Conservation (phyloP, 2,329 filamentous ascomycete genomes). For the Pezicula rhizophila region DNA sequence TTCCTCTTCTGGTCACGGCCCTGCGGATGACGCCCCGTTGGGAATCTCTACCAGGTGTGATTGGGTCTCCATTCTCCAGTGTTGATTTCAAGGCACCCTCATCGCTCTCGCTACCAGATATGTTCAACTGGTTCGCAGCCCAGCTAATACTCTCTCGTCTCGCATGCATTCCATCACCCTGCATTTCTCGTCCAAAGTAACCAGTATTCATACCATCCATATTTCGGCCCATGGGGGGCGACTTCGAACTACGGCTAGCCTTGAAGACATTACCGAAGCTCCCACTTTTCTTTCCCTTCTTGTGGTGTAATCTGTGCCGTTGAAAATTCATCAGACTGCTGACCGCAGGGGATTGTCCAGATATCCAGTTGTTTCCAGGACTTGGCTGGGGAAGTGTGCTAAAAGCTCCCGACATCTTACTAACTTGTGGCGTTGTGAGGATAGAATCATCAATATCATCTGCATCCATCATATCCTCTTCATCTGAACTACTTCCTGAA, state of each 20-base stretch:
- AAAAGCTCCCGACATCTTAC: slow-evolving; percentile 47
- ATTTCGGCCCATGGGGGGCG: slow-evolving; percentile 56
- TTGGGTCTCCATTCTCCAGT: slow-evolving; percentile 30
- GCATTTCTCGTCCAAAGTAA: slow-evolving; percentile 47
- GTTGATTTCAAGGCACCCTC: slow-evolving; percentile 51
- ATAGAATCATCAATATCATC: slow-evolving; percentile 72
- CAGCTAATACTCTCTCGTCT: slow-evolving; percentile 85
- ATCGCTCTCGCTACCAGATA: slow-evolving; percentile 75
- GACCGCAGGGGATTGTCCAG: slow-evolving; percentile 60
- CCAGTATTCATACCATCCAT: slow-evolving; percentile 28
- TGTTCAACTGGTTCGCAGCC: slow-evolving; percentile 81
- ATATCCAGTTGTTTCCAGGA: slow-evolving; percentile 55
- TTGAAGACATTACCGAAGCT: slow-evolving; percentile 67
- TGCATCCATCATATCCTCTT: slow-evolving; percentile 66
- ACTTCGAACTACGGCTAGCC: slow-evolving; percentile 65
- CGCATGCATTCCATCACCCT: slow-evolving; percentile 43
- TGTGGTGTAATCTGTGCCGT: slow-evolving; percentile 49
- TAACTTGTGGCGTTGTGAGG: slow-evolving; percentile 74
- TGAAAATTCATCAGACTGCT: slow-evolving; percentile 78
- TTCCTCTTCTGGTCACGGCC: slow-evolving; percentile 79
- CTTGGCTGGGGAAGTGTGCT: slow-evolving; percentile 36
- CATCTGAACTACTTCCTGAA: slow-evolving; percentile 65
- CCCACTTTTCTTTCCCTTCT: slow-evolving; percentile 59
- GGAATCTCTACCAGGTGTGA: slow-evolving; percentile 43
- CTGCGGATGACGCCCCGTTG: slow-evolving; percentile 74